Evolutionary conservation across 495 filamentous ascomycete species (phyloP).

Genomic region (Neurospora sp.): DNA sequence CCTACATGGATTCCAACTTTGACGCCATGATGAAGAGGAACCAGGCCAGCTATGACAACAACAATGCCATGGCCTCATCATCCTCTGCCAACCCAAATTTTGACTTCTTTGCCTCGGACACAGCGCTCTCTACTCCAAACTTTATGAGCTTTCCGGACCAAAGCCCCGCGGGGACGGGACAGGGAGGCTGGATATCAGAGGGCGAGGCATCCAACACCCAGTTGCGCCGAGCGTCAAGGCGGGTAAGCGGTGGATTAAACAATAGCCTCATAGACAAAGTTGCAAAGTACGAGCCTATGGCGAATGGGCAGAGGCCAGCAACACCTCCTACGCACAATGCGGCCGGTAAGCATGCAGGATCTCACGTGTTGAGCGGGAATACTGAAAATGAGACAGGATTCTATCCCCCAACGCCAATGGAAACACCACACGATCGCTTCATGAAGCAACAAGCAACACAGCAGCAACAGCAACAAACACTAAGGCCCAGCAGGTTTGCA

Average conservation of each 20-base stretch:
- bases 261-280: slow-evolving; percentile 44
- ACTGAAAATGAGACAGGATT: slow-evolving; percentile 25
- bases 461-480: slow-evolving; percentile 14
- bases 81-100: slow-evolving; percentile 17
- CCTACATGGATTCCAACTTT: slow-evolving; percentile 30
- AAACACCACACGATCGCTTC: slow-evolving; percentile 32
- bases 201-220: slow-evolving; percentile 27
- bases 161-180: slow-evolving; percentile 24
- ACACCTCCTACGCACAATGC: slow-evolving; percentile 49
- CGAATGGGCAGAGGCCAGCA: slow-evolving; percentile 35
- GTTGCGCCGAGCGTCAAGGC: slow-evolving; percentile 26
- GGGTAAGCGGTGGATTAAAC: slow-evolving; percentile 28
- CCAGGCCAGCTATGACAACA: slow-evolving; percentile 25
- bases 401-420: slow-evolving; percentile 39
- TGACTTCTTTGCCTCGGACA: slow-evolving; percentile 29
- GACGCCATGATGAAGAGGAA: slow-evolving; percentile 33
- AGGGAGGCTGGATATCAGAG: slow-evolving; percentile 36
- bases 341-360: slow-evolving; percentile 34
- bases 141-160: slow-evolving; percentile 34
- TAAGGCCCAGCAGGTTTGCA: slow-evolving; percentile 30
- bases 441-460: slow-evolving; percentile 23
- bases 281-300: slow-evolving; percentile 39
- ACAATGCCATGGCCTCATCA: slow-evolving; percentile 12
- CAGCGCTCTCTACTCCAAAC: slow-evolving; percentile 34
- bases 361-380: not conserved